phyloP scores from a whole-genome alignment of 768 basidiomycete species.

The Trametes maxima region DNA sequence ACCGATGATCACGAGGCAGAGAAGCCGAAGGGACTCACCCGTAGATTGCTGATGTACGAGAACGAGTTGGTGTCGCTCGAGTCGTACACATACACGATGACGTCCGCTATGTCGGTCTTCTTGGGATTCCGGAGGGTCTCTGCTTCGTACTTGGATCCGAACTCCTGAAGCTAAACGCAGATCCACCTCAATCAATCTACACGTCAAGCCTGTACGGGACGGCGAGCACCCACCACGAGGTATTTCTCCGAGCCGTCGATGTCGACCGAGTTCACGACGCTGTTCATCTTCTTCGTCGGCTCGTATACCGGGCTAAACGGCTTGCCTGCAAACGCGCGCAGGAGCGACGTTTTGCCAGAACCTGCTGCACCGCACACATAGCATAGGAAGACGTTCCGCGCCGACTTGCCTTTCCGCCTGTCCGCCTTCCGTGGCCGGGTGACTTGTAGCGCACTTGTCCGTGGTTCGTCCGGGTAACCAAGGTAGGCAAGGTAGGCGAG shows the following conservation, averaged over 20 bases:
- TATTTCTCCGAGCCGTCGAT: slow-evolving; percentile 95
- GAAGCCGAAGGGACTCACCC: slow-evolving; percentile 52
- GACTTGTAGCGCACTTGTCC: slow-evolving; percentile 83
- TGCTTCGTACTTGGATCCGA: slow-evolving; percentile 93
- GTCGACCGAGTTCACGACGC: slow-evolving; percentile 94
- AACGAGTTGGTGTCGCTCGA: slow-evolving; percentile 99
- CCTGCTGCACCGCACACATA: slow-evolving; percentile 96
- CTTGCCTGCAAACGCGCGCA: slow-evolving; percentile 86
- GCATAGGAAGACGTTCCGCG: slow-evolving; percentile 89
- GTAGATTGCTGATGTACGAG: slow-evolving; percentile 94
- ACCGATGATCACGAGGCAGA: too few species aligned
- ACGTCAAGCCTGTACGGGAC: neutral
- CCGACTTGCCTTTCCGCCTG: slow-evolving; percentile 83
- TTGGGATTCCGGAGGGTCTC: slow-evolving; percentile 87
- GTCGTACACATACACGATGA: slow-evolving; percentile 95
- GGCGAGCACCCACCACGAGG: slow-evolving; percentile 71
- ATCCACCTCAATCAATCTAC: neutral
- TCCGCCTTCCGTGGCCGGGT: slow-evolving; percentile 85
- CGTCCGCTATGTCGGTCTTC: slow-evolving; percentile 91
- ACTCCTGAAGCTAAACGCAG: slow-evolving; percentile 82
- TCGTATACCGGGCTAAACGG: slow-evolving; percentile 74
- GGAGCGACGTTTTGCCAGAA: slow-evolving; percentile 88
- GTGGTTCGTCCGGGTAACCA: slow-evolving; percentile 79
- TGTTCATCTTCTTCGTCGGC: slow-evolving; percentile 87
- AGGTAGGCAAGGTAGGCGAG: slow-evolving; percentile 95